Conservation (phyloP, 768 basidiomycete species). For the Kwoniella dejecticola region DNA sequence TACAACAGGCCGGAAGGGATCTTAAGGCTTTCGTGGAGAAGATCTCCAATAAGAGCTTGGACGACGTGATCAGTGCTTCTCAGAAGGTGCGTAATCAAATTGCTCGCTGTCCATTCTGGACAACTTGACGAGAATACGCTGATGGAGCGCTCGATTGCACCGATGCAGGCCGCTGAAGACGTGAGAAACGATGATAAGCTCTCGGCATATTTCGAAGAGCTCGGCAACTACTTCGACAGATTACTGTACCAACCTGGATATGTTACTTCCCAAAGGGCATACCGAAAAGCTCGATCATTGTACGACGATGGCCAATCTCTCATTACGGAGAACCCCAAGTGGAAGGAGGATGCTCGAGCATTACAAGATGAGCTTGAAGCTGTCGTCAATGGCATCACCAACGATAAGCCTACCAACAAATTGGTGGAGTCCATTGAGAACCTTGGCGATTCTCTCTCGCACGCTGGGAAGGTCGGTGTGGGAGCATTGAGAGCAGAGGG, state of each 20-base stretch:
- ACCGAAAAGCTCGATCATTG: conserved; percentile 53
- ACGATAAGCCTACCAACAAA: conserved; percentile 54
- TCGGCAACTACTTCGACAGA: conserved; percentile 53
- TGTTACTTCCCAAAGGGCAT: conserved; percentile 55
- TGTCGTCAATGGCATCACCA: conserved; percentile 49
- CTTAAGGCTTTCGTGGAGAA: conserved; percentile 56
- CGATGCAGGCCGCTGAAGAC: conserved; percentile 51
- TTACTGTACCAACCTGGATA: conserved; percentile 56
- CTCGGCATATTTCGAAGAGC: conserved; percentile 53
- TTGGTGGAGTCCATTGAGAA: conserved; percentile 55
- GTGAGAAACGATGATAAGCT: conserved; percentile 56
- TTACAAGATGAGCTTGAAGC: conserved; percentile 54
- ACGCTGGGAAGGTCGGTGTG: conserved; percentile 54
- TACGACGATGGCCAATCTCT: conserved; percentile 57
- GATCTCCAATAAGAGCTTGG: conserved; percentile 55
- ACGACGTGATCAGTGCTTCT: conserved; percentile 49
- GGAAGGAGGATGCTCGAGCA: conserved; percentile 50
- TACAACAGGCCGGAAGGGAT: conserved; percentile 55
- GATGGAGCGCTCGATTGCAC: too few species aligned
- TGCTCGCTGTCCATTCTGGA: neutral
- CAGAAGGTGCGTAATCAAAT: conserved; percentile 36
- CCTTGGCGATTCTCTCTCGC: conserved; percentile 50
- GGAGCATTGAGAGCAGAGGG: conserved; percentile 51
- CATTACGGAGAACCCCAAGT: conserved; percentile 52
- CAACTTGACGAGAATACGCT: too few species aligned